phyloP scores from a whole-genome alignment of 208 protist genomes.

The Acanthamoeba rhysodes region DNA sequence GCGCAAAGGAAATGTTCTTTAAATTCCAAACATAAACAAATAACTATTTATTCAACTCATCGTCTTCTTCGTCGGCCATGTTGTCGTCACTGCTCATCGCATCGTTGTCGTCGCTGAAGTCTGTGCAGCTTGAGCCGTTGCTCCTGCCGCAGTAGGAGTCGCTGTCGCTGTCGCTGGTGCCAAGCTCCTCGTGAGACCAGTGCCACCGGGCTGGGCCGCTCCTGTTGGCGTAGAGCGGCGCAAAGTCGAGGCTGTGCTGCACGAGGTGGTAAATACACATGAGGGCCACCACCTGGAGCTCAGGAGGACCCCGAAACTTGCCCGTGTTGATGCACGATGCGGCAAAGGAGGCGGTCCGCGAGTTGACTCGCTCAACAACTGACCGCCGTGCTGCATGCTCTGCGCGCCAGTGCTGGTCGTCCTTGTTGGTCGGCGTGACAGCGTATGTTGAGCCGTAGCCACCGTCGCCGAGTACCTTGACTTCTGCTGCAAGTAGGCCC shows the following conservation, averaged over 20 bases:
- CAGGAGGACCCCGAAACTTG: not conserved
- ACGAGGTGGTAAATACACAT: too few species aligned
- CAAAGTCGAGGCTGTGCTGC: too few species aligned
- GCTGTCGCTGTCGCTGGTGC: too few species aligned
- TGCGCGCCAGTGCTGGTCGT: not conserved
- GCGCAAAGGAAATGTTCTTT: conserved; percentile 41
- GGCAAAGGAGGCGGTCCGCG: not conserved
- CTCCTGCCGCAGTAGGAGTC: too few species aligned
- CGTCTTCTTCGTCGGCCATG: not conserved
- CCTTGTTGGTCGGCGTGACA: not conserved
- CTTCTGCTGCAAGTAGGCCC: not conserved
- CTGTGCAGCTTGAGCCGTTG: too few species aligned
- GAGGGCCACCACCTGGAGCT: too few species aligned
- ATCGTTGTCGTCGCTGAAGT: not conserved
- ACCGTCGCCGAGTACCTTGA: not conserved
- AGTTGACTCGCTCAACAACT: not conserved
- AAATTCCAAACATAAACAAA: conserved; percentile 49
- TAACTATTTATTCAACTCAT: conserved; percentile 1
- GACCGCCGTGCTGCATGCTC: not conserved
- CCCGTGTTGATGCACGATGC: conserved; percentile 40
- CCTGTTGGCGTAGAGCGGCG: too few species aligned
- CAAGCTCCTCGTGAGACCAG: too few species aligned
- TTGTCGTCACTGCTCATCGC: not conserved
- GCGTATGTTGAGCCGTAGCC: not conserved
- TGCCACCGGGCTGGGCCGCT: too few species aligned